Evolutionary conservation across 2,329 filamentous ascomycete genomes (phyloP).

Genomic region (Scytalidium sp.): DNA sequence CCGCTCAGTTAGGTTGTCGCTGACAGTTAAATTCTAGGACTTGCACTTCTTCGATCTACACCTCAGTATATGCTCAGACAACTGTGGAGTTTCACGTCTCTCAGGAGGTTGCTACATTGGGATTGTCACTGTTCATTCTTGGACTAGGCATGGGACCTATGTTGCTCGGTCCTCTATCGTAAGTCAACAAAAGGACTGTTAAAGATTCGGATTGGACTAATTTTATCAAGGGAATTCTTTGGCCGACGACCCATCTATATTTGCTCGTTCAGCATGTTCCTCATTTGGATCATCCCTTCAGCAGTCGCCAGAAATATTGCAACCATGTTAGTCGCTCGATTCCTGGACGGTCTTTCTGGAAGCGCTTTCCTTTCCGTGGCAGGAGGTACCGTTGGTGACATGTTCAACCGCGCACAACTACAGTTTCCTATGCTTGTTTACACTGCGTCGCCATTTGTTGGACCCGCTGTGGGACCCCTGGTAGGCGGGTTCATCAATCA

Average conservation of each 20-base stretch:
- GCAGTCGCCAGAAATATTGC: conserved; percentile 79
- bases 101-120: conserved; percentile 71
- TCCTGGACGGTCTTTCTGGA: conserved; percentile 72
- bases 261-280: conserved; percentile 67
- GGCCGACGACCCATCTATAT: conserved; percentile 81
- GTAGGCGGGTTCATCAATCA: conserved; percentile 82
- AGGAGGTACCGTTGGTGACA: conserved; percentile 80
- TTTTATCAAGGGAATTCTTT: conserved; percentile 57
- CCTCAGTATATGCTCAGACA: conserved; percentile 76
- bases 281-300: conserved; percentile 78
- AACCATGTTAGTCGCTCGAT: conserved; percentile 75
- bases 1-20: conserved; percentile 6
- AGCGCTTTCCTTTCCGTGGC: conserved; percentile 70
- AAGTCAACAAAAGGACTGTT: conserved; percentile 26
- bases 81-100: conserved; percentile 70
- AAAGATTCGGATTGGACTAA: conserved; percentile 2
- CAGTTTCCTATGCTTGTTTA: conserved; percentile 83
- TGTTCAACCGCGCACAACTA: conserved; percentile 67
- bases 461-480: conserved; percentile 58
- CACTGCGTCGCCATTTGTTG: conserved; percentile 60
- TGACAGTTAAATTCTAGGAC: conserved; percentile 49
- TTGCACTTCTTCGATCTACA: conserved; percentile 85
- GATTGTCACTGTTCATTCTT: conserved; percentile 78
- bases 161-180: conserved; percentile 52
- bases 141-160: conserved; percentile 61